A percentile compares a stretch with the other conserved stretches of the same genome.
These are phyloP conservation scores for Morella rubra DNA, from an alignment of 306 rosid species.

Conservation along the genomic window DNA sequence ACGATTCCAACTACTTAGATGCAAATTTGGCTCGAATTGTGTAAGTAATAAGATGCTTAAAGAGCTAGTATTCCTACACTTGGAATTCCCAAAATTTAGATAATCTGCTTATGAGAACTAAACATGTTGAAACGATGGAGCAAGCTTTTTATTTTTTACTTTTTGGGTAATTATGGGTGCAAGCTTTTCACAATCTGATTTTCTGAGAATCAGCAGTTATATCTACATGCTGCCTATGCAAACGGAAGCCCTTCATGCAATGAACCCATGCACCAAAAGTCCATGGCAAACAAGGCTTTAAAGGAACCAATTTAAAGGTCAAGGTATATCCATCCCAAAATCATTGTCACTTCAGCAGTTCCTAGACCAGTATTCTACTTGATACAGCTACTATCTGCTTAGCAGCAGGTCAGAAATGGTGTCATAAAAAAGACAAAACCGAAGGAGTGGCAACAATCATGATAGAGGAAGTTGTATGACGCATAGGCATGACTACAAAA, in stretches of 20 bases:
- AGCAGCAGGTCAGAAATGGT: conserved; percentile 2
- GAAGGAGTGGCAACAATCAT: not conserved
- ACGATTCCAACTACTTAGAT: conserved; percentile 28
- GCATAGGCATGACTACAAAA: not conserved
- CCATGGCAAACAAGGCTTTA: not conserved
- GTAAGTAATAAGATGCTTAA: conserved; percentile 5
- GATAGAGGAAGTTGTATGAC: not conserved
- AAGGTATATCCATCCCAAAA: not conserved
- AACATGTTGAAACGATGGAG: no score
- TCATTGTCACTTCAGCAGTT: not conserved
- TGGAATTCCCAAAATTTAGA: no score
- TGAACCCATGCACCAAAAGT: not conserved
- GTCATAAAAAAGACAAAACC: not conserved
- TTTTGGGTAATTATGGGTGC: no score
- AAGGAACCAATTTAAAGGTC: not conserved
- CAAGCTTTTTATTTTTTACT: no score
- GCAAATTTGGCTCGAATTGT: conserved; percentile 14
- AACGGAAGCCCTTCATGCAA: not conserved
- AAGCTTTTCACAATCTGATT: no score
- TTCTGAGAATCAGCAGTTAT: not conserved
- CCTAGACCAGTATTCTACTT: not conserved
- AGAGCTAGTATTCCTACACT: not conserved
- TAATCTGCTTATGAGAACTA: no score
- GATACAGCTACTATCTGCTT: not conserved
- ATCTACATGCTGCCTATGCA: not conserved